Evolutionary conservation across 148 eudicot species (phyloP), one percentile per base, ranked within the genome.

Genomic region (Rhododendron ferrugineum): DNA sequence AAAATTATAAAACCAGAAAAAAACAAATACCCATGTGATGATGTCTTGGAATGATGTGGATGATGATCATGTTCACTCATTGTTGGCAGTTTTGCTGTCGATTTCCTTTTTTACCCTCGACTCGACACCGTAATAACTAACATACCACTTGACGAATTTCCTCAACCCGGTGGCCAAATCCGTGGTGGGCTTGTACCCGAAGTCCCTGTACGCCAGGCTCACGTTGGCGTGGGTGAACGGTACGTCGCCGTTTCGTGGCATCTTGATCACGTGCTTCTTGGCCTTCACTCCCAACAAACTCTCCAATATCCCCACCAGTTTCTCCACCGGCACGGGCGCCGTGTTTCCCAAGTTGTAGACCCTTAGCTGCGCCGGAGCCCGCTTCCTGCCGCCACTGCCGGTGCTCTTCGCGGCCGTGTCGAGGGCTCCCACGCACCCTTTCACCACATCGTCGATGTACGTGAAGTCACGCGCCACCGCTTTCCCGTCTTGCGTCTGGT

Each of bases 391-490:
- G 0, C 99, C 96, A n/a, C 93, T 94, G 0, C 99, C 99, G 30
- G 99, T 96, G 70, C 99, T 96, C 91, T 96, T 96, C 90, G 93
- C 91, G 11, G 99, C 99, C 70, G 99, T 95, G 88, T 96, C 99
- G 18, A 96, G 85, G 37, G 99, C 95, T 18, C 99, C 99, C 0
- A 95, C 2, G 22, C 99, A 95, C 11, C 99, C 99, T 30, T 92
- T 95, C 26, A 96, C 98, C 1, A 96, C 83, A 28, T 96, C 99
- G 46, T 96, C 99, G 6, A 95, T 93, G 90, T 89, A 96, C 62
- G 99, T 96, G 89, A 96, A 96, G 88, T 96, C 99, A 85, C 98
- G 98, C 81, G 98, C 98, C 88, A 96, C 99, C 87, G 91, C 94
- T 1, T 84, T 84, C 3, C 92, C 94, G 16, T 92, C 95, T 22